Conservation (phyloP, 805 yeast genomes). For the Candida sanyiensis region DNA sequence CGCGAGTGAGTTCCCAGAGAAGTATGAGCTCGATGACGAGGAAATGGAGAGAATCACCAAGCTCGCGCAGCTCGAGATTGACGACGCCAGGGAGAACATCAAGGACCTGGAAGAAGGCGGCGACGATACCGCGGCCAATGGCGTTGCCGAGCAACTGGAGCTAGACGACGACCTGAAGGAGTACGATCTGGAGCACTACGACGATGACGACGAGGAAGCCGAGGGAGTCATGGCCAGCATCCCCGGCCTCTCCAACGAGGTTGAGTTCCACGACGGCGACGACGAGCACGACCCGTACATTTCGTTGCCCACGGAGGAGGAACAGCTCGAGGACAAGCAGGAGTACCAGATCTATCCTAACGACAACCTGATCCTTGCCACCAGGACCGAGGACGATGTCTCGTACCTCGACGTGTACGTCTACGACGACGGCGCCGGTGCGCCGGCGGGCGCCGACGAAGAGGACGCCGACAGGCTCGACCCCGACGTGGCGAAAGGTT, state of each 20-base stretch:
- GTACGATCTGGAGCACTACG: constrained; percentile 81
- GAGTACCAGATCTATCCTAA: constrained; percentile 85
- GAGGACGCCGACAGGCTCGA: constrained; percentile 60
- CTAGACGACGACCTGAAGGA: constrained; percentile 83
- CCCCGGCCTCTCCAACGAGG: constrained; percentile 65
- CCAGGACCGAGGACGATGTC: constrained; percentile 94
- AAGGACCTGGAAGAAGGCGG: constrained; percentile 37
- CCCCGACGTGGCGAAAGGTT: constrained; percentile 69
- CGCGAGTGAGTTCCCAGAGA: constrained; percentile 88
- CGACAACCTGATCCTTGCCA: constrained; percentile 83
- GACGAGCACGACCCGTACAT: constrained; percentile 41
- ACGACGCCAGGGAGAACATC: constrained; percentile 66
- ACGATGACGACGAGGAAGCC: constrained; percentile 52
- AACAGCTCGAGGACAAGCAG: constrained; percentile 66
- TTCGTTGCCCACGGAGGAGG: constrained; percentile 44
- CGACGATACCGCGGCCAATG: constrained; percentile 3
- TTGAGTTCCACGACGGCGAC: constrained; percentile 46
- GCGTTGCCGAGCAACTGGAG: constrained; percentile 42
- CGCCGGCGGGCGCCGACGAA: constrained; percentile 60
- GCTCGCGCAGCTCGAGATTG: constrained; percentile 76
- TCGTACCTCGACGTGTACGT: constrained; percentile 90
- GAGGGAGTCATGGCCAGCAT: constrained; percentile 64
- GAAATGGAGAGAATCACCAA: constrained; percentile 88
- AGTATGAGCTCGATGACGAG: constrained; percentile 81
- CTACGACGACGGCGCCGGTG: constrained; percentile 90